Evolutionary conservation across 306 rosid species (phyloP), one percentile per base, ranked within the genome.

Genomic region (Pyrus bretschneideri): DNA sequence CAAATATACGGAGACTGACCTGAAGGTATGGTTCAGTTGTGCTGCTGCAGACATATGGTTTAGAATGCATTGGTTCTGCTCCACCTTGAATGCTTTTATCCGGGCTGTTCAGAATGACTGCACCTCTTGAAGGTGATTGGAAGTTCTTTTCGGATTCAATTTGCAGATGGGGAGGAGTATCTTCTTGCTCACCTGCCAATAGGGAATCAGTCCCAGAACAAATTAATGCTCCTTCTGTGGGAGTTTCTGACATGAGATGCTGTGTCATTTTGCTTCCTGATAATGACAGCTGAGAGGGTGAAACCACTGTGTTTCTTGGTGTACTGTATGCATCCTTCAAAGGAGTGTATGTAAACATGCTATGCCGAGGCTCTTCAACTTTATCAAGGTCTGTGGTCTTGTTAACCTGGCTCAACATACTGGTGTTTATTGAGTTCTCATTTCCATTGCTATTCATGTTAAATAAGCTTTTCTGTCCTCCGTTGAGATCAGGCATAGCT

Each of bases 401-500:
- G 64, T 83, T 76, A 86, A 71, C 70, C 55, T 82, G 89, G 62
- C 81, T 84, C 76, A 69, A 68, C 70, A 69, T 78, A 63, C 79
- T 68, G 38, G 73, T 64, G 67, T 61, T 76, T 80, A 73, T 69
- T 49, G 76, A 78, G 74, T 82, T 76, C 59, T 54, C 63, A 79
- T 67, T 70, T 76, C 57, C 87, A 84, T 59, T 55, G 65, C 57
- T 80, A 30, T 75, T 83, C 14, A 78, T 54, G 72, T 73, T 70
- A 79, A 80, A 74, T 79, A 87, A 82, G 67, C 60, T 72, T 76
- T 68, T 61, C 74, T 58, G 73, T 75, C 77, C 82, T n/a, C 67
- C 58, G 73, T 69, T 81, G 58, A 63, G 80, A 77, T 83, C 81
- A 49, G 76, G 74, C 78, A 57, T 82, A 71, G 59, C 71, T 63